Evolutionary conservation across 306 rosid species (phyloP).

Genomic region (Inga leiocalycina): DNA sequence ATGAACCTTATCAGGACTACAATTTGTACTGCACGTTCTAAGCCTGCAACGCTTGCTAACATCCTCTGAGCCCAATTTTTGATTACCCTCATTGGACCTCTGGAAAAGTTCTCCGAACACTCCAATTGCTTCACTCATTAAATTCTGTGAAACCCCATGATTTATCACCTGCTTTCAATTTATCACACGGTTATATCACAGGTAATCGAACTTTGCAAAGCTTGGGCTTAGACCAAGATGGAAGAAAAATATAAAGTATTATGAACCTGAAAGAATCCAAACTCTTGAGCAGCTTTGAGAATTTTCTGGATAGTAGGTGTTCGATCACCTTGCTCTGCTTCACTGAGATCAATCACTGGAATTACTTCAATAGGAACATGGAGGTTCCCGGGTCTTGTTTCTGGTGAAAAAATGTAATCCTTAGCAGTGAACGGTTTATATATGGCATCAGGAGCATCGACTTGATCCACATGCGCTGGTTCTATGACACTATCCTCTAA

Average conservation of each 20-base stretch:
- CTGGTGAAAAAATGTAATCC: conserved; percentile 25
- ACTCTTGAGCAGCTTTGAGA: conserved; percentile 4
- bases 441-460: conserved; percentile 26
- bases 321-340: conserved; percentile 4
- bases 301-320: background rate
- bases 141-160: conserved; percentile 28
- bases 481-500: conserved; percentile 33
- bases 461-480: conserved; percentile 36
- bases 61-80: background rate
- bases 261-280: conserved; percentile 24
- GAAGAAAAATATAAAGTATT: background rate
- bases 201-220: background rate
- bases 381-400: conserved; percentile 13
- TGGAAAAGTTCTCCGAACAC: conserved; percentile 21
- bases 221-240: background rate
- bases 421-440: conserved; percentile 36
- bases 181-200: background rate
- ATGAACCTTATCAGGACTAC: background rate
- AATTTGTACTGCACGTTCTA: background rate
- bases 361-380: background rate
- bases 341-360: conserved; percentile 22
- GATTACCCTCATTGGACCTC: background rate
- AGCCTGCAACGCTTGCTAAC: background rate
- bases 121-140: conserved; percentile 11
- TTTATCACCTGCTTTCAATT: conserved; percentile 18